These are phyloP conservation scores for Ensete glaucum DNA, from an alignment of 176 grass and related monocot genomes.

Conservation along the genomic window DNA sequence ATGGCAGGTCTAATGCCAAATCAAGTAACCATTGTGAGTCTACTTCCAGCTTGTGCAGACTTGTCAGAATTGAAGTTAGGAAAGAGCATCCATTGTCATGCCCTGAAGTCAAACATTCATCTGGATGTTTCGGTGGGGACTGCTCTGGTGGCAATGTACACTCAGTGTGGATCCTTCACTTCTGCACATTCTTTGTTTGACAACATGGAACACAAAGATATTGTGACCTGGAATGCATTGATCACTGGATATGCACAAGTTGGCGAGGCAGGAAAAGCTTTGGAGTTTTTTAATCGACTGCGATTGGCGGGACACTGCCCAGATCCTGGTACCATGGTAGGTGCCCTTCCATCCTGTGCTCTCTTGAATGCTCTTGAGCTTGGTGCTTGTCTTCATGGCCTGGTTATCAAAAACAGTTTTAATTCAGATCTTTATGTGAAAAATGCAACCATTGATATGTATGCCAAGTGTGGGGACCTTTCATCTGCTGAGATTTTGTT, in stretches of 20 bases:
- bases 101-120: constrained; percentile 37
- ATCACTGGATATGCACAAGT: constrained; percentile 60
- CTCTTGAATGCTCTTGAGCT: constrained; percentile 27
- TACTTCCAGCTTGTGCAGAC: constrained; percentile 76
- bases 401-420: constrained; percentile 34
- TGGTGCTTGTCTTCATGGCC: constrained; percentile 26
- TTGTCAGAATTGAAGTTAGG: constrained; percentile 58
- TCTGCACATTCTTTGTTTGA: constrained; percentile 62
- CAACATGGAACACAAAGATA: constrained; percentile 53
- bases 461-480: constrained; percentile 37
- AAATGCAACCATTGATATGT: constrained; percentile 45
- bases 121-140: constrained; percentile 51
- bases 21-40: constrained; percentile 40
- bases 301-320: constrained; percentile 3
- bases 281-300: constrained; percentile 28
- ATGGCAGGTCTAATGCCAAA: constrained; percentile 50
- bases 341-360: constrained; percentile 29
- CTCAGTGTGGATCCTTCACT: constrained; percentile 58
- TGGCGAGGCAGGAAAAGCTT: constrained; percentile 28
- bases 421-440: constrained; percentile 39
- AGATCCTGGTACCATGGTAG: constrained; percentile 33
- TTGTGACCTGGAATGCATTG: constrained; percentile 74
- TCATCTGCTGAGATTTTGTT: constrained; percentile 28
- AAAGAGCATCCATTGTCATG: constrained; percentile 67
- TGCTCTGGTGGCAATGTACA: constrained; percentile 76